A percentile compares a stretch with the other conserved stretches of the same genome.
These are phyloP conservation scores for Omphalotus guepiniiformis DNA, from an alignment of 768 basidiomycete genomes.

Conservation along the genomic window DNA sequence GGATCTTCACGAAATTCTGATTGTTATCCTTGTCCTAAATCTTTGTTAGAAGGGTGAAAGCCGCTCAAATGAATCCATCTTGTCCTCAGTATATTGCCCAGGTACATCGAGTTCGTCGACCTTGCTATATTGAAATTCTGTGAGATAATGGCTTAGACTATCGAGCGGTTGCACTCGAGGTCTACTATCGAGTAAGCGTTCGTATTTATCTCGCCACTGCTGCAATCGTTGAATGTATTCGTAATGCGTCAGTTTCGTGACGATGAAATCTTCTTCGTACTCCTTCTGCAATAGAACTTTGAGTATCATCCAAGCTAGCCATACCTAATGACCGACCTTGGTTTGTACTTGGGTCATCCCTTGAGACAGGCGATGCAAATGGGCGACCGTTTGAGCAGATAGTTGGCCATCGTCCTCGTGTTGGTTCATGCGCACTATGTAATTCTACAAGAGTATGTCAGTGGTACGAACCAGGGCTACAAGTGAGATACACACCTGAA, in stretches of 20 bases:
- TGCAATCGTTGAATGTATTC: constrained; percentile 92
- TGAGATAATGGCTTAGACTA: constrained; percentile 84
- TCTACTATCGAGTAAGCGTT: constrained; percentile 74
- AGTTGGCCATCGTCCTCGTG: constrained; percentile 69
- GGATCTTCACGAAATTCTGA: constrained; percentile 85
- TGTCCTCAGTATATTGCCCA: constrained; percentile 96
- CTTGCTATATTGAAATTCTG: constrained; percentile 96
- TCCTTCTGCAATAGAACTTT: constrained; percentile 53
- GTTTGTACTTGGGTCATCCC: constrained; percentile 50
- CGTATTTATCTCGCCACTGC: constrained; percentile 89
- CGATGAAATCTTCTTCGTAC: constrained; percentile 89
- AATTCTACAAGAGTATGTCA: constrained; percentile 42
- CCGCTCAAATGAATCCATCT: constrained; percentile 11
- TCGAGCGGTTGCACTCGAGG: constrained; percentile 85
- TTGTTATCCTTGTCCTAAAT: constrained; percentile 92
- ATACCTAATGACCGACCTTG: constrained; percentile 46
- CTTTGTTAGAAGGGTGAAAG: background rate
- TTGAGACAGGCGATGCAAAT: constrained; percentile 53
- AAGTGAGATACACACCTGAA: constrained; percentile 50
- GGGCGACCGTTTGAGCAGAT: constrained; percentile 47
- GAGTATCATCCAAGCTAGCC: constrained; percentile 2
- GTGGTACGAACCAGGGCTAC: background rate
- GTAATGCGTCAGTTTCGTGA: constrained; percentile 69
- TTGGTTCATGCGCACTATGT: constrained; percentile 59
- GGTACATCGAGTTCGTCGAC: constrained; percentile 98